phyloP scores from a whole-genome alignment of 1,284 basidiomycete genomes.

The Coniferiporia sulphurascens region DNA sequence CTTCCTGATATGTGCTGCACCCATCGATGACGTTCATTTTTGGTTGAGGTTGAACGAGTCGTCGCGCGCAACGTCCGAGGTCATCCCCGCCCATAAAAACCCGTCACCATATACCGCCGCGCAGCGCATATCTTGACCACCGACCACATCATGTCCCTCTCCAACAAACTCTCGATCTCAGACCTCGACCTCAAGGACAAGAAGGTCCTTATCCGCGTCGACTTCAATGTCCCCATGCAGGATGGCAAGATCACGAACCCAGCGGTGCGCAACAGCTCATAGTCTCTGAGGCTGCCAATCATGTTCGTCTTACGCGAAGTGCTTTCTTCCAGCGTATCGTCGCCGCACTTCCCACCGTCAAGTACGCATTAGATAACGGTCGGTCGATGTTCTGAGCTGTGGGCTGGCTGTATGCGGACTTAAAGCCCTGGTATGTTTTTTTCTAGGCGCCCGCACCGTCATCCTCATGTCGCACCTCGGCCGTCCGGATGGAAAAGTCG shows the following conservation, averaged over 20 bases:
- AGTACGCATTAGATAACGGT: slow-evolving; percentile 91
- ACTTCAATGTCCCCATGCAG: slow-evolving; percentile 97
- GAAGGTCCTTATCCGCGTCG: slow-evolving; percentile 93
- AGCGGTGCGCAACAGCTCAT: slow-evolving; percentile 55
- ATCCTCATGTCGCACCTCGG: slow-evolving; percentile 98
- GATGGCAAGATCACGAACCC: slow-evolving; percentile 94
- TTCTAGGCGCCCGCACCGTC: slow-evolving; percentile 75
- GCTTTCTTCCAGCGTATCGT: slow-evolving; percentile 75
- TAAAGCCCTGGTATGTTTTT: no score
- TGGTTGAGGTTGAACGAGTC: slow-evolving; percentile 23
- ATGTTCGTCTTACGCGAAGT: slow-evolving; percentile 12
- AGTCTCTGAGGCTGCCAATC: slow-evolving; percentile 4
- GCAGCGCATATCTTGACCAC: slow-evolving; percentile 23
- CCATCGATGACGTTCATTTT: no score
- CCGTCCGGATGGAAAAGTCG: slow-evolving; percentile 90
- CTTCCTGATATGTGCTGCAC: no score
- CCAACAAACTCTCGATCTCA: slow-evolving; percentile 90
- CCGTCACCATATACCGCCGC: no score
- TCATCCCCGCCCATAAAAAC: no score
- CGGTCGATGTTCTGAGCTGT: slow-evolving; percentile 22
- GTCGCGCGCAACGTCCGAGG: slow-evolving; percentile 1
- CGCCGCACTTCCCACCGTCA: slow-evolving; percentile 93
- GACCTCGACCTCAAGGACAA: slow-evolving; percentile 89
- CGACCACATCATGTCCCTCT: slow-evolving; percentile 75
- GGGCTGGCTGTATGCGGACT: slow-evolving; percentile 13